Conservation (phyloP, 2,329 filamentous ascomycete species). For the Aspergillus tamarii region DNA sequence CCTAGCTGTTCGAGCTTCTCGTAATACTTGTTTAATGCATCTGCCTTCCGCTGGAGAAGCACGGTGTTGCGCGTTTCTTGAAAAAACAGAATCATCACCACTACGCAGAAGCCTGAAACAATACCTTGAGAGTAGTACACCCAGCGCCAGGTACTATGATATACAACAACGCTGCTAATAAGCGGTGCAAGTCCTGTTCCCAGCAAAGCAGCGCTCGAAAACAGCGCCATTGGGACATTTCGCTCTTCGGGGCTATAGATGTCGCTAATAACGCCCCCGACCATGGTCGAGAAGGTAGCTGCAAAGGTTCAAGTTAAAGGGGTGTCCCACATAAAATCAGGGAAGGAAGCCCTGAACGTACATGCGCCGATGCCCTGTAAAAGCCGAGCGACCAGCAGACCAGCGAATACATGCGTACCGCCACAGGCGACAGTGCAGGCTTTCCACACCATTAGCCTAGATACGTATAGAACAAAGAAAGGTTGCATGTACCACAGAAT, state of each 20-base stretch:
- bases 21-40: slow-evolving; percentile 76
- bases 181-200: slow-evolving; percentile 82
- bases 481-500: slow-evolving; percentile 45
- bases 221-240: slow-evolving; percentile 88
- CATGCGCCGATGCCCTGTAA: slow-evolving; percentile 76
- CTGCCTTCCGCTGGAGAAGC: slow-evolving; percentile 74
- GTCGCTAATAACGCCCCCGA: slow-evolving; percentile 89
- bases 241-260: slow-evolving; percentile 77
- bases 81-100: slow-evolving; percentile 70
- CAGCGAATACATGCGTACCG: slow-evolving; percentile 68
- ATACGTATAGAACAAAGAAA: too few species aligned
- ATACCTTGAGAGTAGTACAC: slow-evolving; percentile 87
- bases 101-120: slow-evolving; percentile 63
- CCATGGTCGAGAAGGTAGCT: slow-evolving; percentile 78
- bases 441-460: slow-evolving; percentile 11
- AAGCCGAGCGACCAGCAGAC: slow-evolving; percentile 76
- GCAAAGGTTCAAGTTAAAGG: slow-evolving; percentile 5
- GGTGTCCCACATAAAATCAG: not conserved
- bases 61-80: slow-evolving; percentile 82
- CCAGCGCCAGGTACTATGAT: slow-evolving; percentile 77
- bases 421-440: slow-evolving; percentile 73
- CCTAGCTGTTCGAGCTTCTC: slow-evolving; percentile 70
- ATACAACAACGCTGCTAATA: slow-evolving; percentile 69
- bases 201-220: slow-evolving; percentile 75
- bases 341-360: slow-evolving; percentile 41